Evolutionary conservation across 495 filamentous ascomycete genomes (phyloP), one percentile per base, ranked within the genome.

Genomic region (Saxophila tyrrhenica): DNA sequence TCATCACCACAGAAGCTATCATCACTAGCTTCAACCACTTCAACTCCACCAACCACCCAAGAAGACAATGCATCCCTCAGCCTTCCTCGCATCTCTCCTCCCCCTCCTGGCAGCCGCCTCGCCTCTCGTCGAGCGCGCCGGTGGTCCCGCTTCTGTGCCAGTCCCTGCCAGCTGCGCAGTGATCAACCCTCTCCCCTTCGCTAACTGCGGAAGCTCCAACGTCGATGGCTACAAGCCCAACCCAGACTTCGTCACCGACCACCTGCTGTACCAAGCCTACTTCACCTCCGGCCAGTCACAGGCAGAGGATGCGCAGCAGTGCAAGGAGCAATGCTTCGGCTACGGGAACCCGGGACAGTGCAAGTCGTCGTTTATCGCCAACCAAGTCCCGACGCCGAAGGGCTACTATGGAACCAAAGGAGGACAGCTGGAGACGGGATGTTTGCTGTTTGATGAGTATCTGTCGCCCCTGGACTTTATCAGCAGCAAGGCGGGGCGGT

Each of bases 321-420:
- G 65, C 43, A 55, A 64, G 13, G 23, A 68, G 54, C 65, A 68
- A 47, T 68, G 65, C 58, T 65, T 66, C 43, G 65, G 65, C n/a
- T 65, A 57, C 48, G 65, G 65, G 39, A 25, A 57, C 21, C 39
- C 19, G n/a, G 48, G 51, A 16, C 22, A 57, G 15, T 68, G 65
- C 58, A 57, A 59, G 46, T 42, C 52, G 21, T 62, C 60, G 17
- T 63, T 55, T 39, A 48, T 65, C 42, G 65, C 56, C 0, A 38
- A 62, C 39, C 56, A 61, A 15, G 50, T 68, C 1, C 48, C 48
- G 0, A 56, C 55, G n/a, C 65, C 65, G 23, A 39, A 22, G 22
- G 57, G 54, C 0, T 67, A 62, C 38, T 55, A 59, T 45, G 61
- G 59, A 2, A 57, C 52, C 15, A 24, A 49, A 1, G 63, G 58